phyloP scores from a whole-genome alignment of 2,329 filamentous ascomycete species.

The Parastagonospora nodorum region DNA sequence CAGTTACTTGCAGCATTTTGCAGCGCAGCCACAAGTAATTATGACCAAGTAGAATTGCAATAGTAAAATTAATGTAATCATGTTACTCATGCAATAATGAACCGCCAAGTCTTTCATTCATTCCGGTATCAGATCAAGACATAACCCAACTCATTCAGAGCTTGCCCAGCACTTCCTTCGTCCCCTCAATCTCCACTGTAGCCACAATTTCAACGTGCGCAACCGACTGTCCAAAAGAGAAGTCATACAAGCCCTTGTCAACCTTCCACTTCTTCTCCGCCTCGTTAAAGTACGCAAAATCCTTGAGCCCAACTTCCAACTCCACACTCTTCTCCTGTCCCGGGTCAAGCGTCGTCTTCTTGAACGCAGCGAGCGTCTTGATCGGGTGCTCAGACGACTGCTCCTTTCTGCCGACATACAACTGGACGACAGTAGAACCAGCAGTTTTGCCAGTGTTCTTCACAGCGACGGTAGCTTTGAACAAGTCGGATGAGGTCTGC shows the following conservation, averaged over 20 bases:
- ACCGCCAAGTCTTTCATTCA: too few relatives aligned
- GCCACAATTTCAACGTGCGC: constrained; percentile 30
- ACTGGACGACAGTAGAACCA: constrained; percentile 60
- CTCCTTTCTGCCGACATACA: constrained; percentile 61
- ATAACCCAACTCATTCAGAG: constrained; percentile 1
- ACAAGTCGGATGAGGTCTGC: constrained; percentile 58
- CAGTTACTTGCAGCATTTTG: not conserved
- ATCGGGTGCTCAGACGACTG: constrained; percentile 55
- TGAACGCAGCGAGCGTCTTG: constrained; percentile 72
- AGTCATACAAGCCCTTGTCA: constrained; percentile 37
- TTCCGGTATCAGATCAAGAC: not conserved
- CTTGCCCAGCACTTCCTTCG: constrained; percentile 9
- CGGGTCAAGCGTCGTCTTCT: constrained; percentile 64
- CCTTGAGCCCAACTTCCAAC: constrained; percentile 46
- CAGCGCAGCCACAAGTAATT: not conserved
- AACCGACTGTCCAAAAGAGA: constrained; percentile 40
- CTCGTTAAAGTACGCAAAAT: constrained; percentile 43
- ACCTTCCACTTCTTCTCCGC: constrained; percentile 31
- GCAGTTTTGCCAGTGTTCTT: constrained; percentile 57
- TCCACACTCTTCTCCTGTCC: constrained; percentile 62
- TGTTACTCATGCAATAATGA: too few relatives aligned
- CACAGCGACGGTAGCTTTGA: constrained; percentile 48
- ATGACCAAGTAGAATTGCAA: too few relatives aligned
- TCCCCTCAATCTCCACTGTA: constrained; percentile 27
- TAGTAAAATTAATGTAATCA: too few relatives aligned